Percentiles rank a stretch among this genome's conserved stretches.
Evolutionary conservation across 495 filamentous ascomycete species (phyloP).

Genomic region (Aspergillus ostianus): DNA sequence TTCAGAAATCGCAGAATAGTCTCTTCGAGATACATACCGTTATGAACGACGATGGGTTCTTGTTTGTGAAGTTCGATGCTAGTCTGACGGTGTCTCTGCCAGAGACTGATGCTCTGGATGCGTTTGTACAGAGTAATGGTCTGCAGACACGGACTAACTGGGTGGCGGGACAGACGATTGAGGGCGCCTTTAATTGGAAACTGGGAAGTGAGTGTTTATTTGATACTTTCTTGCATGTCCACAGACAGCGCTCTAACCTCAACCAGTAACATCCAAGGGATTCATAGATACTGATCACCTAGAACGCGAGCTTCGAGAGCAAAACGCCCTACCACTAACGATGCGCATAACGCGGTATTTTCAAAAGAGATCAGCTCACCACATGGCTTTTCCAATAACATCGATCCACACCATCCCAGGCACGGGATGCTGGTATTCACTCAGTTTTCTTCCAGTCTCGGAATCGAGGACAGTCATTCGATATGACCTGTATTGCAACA

Average conservation of each 20-base stretch:
- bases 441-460: conserved; percentile 21
- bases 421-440: conserved; percentile 16
- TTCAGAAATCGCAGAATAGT: conserved; percentile 53
- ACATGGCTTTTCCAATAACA: conserved; percentile 19
- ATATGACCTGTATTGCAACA: conserved; percentile 21
- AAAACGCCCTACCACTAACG: not conserved
- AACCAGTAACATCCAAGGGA: not conserved
- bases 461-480: conserved; percentile 20
- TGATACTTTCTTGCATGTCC: not conserved
- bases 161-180: conserved; percentile 35
- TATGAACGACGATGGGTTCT: conserved; percentile 29
- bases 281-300: conserved; percentile 1
- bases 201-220: conserved; percentile 20
- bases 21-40: conserved; percentile 45
- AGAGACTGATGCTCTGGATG: conserved; percentile 12
- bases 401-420: conserved; percentile 16
- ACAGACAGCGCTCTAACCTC: not conserved
- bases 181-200: conserved; percentile 50
- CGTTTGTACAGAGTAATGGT: conserved; percentile 13
- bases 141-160: conserved; percentile 22
- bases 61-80: conserved; percentile 47
- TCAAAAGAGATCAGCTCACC: conserved; percentile 1
- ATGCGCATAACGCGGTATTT: not conserved
- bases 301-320: not conserved
- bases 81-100: conserved; percentile 14